These are phyloP conservation scores for Diaporthe sp. DNA, from an alignment of 2,329 filamentous ascomycete species.

Conservation along the genomic window DNA sequence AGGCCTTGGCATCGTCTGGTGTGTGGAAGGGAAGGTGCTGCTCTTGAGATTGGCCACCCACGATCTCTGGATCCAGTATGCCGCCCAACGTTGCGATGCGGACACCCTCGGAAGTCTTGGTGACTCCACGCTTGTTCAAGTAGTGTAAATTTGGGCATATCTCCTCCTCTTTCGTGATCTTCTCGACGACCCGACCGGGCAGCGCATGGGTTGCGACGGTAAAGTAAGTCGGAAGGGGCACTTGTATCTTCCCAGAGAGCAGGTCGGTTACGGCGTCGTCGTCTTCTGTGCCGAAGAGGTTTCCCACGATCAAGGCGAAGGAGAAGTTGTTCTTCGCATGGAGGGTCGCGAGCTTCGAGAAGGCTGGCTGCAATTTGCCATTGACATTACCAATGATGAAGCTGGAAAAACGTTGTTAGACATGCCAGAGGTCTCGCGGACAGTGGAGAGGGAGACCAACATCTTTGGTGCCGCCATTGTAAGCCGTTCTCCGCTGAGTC, in stretches of 20 bases:
- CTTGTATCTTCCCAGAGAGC: conserved; percentile 74
- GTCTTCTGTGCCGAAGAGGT: conserved; percentile 77
- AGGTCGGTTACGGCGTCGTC: conserved; percentile 71
- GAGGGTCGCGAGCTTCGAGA: conserved; percentile 82
- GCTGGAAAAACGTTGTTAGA: conserved; percentile 51
- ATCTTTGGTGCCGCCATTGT: conserved; percentile 33
- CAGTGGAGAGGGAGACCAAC: not conserved
- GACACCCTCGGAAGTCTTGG: conserved; percentile 90
- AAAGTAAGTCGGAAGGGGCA: conserved; percentile 92
- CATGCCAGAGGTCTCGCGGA: too few species aligned
- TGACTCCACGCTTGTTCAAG: conserved; percentile 85
- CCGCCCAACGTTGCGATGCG: conserved; percentile 90
- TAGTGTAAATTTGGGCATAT: conserved; percentile 93
- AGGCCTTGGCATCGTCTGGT: conserved; percentile 77
- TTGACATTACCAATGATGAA: conserved; percentile 87
- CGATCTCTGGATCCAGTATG: conserved; percentile 68
- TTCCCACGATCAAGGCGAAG: conserved; percentile 85
- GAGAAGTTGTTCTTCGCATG: conserved; percentile 91
- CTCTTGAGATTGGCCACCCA: conserved; percentile 73
- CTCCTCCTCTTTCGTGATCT: conserved; percentile 77
- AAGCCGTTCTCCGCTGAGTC: not conserved
- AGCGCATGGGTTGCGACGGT: conserved; percentile 80
- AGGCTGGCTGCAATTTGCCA: conserved; percentile 79
- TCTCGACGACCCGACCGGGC: conserved; percentile 76
- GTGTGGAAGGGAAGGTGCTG: conserved; percentile 83